Evolutionary conservation across 139 green algal species (phyloP), one percentile per base, ranked within the genome.

Genomic region (Ettlia oleoabundans): DNA sequence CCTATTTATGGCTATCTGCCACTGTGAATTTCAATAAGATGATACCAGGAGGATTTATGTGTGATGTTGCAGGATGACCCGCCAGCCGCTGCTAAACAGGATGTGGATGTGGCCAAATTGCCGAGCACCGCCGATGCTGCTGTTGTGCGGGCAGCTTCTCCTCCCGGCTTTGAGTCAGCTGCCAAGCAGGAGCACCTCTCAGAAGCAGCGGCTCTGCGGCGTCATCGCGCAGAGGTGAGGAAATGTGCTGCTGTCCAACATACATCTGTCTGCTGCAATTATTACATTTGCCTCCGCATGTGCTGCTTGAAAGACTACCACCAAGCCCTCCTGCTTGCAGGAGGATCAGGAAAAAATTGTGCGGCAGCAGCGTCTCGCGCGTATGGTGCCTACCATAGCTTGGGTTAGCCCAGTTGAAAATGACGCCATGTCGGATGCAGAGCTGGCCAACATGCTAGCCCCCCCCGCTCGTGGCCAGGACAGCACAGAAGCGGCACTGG

Each of bases 131-230:
- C 42, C 26, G 42, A 33, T 30, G 80, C 52, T 8, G 40, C 52
- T 30, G 26, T 42, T 22, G 69, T 38, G 0, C 58, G 42, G 8
- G 61, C 53, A 33, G 22, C 61, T 0, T 73, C 80, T 18, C 80
- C 80, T 2, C 80, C 80, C 22, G 70, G 70, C 6, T 88, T 88
- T 55, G 81, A 76, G 68, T 71, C 58, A 2, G 84, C 84, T 18
- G 84, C 84, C 35, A 88, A 84, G 47, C 55, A 85, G 80, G 78
- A 88, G 78, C 84, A 88, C 63, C 33, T 83, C 21, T 85, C 61
- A 4, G 84, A 88, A 71, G 84, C 84, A 1, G 68, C 74, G 33
- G 84, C 84, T 9, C 67, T 88, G 24, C 58, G 71, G 33, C 64
- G 22, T 26, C 81, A 84, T 51, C 71, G 76, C 13, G 35, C 37